These are phyloP conservation scores for Neurospora sp. DNA, from an alignment of 495 filamentous ascomycete genomes.

Conservation along the genomic window DNA sequence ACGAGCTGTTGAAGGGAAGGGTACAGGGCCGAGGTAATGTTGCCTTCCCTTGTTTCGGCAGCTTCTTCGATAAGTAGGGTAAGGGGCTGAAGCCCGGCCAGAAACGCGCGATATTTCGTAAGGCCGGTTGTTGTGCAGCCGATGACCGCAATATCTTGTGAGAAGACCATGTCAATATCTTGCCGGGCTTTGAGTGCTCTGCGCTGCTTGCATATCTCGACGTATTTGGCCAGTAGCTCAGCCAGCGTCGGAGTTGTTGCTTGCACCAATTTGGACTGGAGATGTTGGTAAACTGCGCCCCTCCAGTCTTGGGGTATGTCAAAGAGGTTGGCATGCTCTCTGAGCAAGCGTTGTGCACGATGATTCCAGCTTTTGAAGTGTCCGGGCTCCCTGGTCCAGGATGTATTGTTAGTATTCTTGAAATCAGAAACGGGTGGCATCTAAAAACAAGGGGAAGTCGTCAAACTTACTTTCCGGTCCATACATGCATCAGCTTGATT, in stretches of 20 bases:
- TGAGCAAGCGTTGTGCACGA: conserved; percentile 5
- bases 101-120: conserved; percentile 71
- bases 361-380: conserved; percentile 5
- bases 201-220: conserved; percentile 20
- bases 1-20: conserved; percentile 45
- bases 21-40: conserved; percentile 44
- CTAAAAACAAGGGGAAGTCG: not conserved
- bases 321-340: conserved; percentile 18
- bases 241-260: conserved; percentile 14
- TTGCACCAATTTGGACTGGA: conserved; percentile 25
- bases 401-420: not conserved
- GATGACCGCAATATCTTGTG: conserved; percentile 27
- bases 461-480: conserved; percentile 20
- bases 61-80: conserved; percentile 49
- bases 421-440: not conserved
- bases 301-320: conserved; percentile 19
- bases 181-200: conserved; percentile 22
- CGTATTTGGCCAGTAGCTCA: conserved; percentile 16
- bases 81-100: conserved; percentile 58
- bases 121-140: conserved; percentile 59
- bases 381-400: conserved; percentile 2
- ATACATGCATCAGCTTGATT: conserved; percentile 23
- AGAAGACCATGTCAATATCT: conserved; percentile 20
- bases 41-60: conserved; percentile 45
- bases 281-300: conserved; percentile 30